phyloP scores from a whole-genome alignment of 495 filamentous ascomycete genomes.

The Hamigera avellanea region DNA sequence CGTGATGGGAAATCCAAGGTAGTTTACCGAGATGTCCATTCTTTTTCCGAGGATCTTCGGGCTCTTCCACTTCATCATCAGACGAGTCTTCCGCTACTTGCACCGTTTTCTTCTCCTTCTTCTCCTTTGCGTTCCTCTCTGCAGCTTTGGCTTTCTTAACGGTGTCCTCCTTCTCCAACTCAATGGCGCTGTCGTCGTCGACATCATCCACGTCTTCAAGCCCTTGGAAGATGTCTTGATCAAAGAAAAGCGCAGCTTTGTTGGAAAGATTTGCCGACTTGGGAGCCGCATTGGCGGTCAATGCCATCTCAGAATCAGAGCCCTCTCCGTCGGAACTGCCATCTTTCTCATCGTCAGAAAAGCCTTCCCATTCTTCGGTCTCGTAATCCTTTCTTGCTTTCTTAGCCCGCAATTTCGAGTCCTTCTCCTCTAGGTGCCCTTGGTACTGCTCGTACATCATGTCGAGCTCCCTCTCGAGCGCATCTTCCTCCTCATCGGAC shows the following conservation, averaged over 20 bases:
- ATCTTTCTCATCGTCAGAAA: constrained; percentile 54
- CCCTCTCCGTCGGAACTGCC: constrained; percentile 46
- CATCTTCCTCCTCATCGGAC: constrained; percentile 69
- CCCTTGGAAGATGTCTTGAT: constrained; percentile 86
- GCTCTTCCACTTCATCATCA: constrained; percentile 51
- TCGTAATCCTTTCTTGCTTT: constrained; percentile 71
- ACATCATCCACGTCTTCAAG: constrained; percentile 45
- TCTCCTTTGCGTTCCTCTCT: constrained; percentile 14
- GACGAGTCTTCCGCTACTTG: constrained; percentile 37
- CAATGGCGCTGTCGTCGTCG: constrained; percentile 30
- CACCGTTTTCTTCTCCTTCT: constrained; percentile 42
- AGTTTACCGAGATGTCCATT: constrained; percentile 58
- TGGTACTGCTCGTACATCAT: constrained; percentile 75
- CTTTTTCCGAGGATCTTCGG: constrained; percentile 52
- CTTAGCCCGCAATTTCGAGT: constrained; percentile 83
- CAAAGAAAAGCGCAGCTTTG: constrained; percentile 79
- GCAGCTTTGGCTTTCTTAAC: constrained; percentile 15
- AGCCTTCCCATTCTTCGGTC: constrained; percentile 84
- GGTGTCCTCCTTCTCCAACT: constrained; percentile 30
- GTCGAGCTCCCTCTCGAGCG: constrained; percentile 75
- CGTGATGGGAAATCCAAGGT: not conserved
- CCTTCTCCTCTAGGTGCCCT: constrained; percentile 61
- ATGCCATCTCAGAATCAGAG: constrained; percentile 39
- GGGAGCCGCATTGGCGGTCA: constrained; percentile 32
- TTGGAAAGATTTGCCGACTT: constrained; percentile 54